These are phyloP conservation scores for Rosa multiflora DNA, from an alignment of 306 rosid genomes.

Conservation along the genomic window DNA sequence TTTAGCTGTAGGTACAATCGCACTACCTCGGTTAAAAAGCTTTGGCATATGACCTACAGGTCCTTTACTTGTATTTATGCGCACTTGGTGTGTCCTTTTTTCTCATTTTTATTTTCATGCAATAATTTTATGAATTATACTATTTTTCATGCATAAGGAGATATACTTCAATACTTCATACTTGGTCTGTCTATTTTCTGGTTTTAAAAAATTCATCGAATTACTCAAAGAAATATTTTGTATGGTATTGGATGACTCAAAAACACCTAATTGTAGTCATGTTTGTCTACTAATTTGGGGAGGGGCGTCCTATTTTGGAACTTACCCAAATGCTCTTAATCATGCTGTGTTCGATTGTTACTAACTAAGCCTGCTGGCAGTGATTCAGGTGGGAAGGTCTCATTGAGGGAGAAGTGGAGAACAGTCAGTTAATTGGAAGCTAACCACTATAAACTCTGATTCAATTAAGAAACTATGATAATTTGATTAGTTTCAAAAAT, in stretches of 20 bases:
- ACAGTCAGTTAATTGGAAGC: background rate
- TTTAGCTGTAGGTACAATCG: constrained; percentile 16
- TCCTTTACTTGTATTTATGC: constrained; percentile 43
- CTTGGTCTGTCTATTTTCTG: constrained; percentile 31
- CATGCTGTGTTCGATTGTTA: constrained; percentile 22
- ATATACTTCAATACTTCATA: constrained; percentile 28
- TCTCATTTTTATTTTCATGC: constrained; percentile 19
- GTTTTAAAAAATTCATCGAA: constrained; percentile 44
- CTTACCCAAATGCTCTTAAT: constrained; percentile 34
- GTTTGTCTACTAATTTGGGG: constrained; percentile 59
- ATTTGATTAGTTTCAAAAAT: background rate
- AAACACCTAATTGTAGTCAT: constrained; percentile 66
- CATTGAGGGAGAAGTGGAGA: background rate
- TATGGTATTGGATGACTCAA: constrained; percentile 60
- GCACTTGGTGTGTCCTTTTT: constrained; percentile 26
- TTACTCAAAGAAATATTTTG: constrained; percentile 46
- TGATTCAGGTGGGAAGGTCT: constrained; percentile 42
- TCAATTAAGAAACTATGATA: too few species aligned
- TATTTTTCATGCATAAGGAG: constrained; percentile 7
- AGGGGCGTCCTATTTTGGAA: constrained; percentile 47
- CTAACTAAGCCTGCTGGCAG: constrained; percentile 28
- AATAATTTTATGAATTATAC: background rate
- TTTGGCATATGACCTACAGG: constrained; percentile 39
- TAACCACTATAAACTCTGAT: background rate
- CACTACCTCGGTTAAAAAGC: constrained; percentile 47